A percentile compares a stretch with the other conserved stretches of the same genome.
These are phyloP conservation scores for Candida incommunis DNA, from an alignment of 805 yeast species.

Conservation along the genomic window DNA sequence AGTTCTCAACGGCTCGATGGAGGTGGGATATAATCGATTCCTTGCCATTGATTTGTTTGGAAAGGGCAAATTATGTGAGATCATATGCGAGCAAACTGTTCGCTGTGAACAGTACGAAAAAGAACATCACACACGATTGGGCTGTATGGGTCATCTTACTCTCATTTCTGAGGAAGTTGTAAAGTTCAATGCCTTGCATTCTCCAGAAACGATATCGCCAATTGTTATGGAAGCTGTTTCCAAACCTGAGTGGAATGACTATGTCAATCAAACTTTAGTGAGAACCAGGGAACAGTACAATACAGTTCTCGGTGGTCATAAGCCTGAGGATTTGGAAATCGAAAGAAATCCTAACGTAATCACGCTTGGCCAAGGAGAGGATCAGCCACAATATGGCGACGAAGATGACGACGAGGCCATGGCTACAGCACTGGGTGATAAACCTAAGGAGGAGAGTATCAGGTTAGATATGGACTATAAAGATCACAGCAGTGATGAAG, in stretches of 20 bases:
- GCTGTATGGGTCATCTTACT: constrained; percentile 95
- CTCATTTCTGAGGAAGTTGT: constrained; percentile 92
- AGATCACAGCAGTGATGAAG: constrained; percentile 13
- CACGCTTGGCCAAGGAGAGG: constrained; percentile 21
- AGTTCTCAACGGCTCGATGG: constrained; percentile 75
- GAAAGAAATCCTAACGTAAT: constrained; percentile 16
- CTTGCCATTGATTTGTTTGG: constrained; percentile 59
- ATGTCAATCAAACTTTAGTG: constrained; percentile 68
- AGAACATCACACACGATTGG: constrained; percentile 52
- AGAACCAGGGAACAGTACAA: constrained; percentile 91
- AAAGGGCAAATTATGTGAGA: constrained; percentile 41
- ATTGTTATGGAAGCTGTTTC: constrained; percentile 33
- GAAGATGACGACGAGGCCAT: constrained; percentile 18
- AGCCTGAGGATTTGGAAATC: constrained; percentile 27
- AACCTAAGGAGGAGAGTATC: constrained; percentile 8
- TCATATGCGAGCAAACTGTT: constrained; percentile 48
- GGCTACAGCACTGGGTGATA: constrained; percentile 6
- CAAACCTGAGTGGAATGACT: constrained; percentile 58
- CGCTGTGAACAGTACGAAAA: constrained; percentile 47
- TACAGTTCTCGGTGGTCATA: constrained; percentile 78
- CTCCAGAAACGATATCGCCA: constrained; percentile 45
- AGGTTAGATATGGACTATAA: constrained; percentile 15
- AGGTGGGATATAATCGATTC: constrained; percentile 72
- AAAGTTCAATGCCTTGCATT: constrained; percentile 54
- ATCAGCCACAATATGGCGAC: constrained; percentile 22